Evolutionary conservation across 176 grass and related monocot genomes (phyloP).

Genomic region (Carex kokanica): DNA sequence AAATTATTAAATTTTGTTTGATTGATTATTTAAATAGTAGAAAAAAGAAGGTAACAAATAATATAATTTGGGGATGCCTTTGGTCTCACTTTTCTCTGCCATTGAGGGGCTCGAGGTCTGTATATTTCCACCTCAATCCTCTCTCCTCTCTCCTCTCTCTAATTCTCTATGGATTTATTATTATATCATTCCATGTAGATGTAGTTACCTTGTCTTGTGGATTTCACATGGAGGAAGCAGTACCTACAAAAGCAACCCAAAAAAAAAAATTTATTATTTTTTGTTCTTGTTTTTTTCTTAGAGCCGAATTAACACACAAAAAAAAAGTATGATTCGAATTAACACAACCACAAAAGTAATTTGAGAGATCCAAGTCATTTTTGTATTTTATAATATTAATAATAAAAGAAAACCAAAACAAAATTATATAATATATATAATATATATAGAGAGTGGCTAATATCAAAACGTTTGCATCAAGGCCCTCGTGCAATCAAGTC

Average conservation of each 20-base stretch:
- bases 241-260: background rate
- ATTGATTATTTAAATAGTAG: background rate
- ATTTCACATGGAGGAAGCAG: background rate
- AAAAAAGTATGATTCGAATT: too few species aligned
- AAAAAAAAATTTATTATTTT: background rate
- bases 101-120: slow-evolving; percentile 32
- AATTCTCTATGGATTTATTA: background rate
- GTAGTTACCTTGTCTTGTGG: background rate
- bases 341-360: too few species aligned
- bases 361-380: too few species aligned
- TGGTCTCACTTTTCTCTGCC: slow-evolving; percentile 31
- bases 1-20: background rate
- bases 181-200: background rate
- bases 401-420: too few species aligned
- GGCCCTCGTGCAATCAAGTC: too few species aligned
- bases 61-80: slow-evolving; percentile 12
- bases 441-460: too few species aligned
- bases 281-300: background rate
- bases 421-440: too few species aligned
- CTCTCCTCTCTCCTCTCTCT: background rate
- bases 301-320: background rate
- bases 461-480: too few species aligned
- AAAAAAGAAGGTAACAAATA: background rate
- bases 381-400: too few species aligned
- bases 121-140: slow-evolving; percentile 7